Evolutionary conservation across 164 flowering plant species (phyloP), one percentile per base, ranked within the genome.

Genomic region (Kingdonia uniflora): DNA sequence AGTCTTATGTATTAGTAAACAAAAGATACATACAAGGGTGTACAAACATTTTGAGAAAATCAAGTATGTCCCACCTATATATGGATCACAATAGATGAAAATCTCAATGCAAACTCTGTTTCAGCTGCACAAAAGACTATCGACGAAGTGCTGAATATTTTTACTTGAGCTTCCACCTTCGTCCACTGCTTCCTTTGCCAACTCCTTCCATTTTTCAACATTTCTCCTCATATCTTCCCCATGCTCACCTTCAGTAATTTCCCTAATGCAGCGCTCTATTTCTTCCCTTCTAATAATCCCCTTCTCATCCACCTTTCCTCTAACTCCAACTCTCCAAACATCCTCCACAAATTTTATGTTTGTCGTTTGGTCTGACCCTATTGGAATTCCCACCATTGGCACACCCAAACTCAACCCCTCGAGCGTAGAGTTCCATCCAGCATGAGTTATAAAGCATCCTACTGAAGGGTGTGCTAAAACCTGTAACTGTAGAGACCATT

Each of bases 401-500:
- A 81, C 77, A 11, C 84, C 87, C 37, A 73, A 53, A 63, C 77
- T 64, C 59, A 81, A 42, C 11, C 77, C 78, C 62, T 81, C 87
- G 8, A 76, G 35, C 35, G 35, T 29, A 29, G 35, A 29, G 8
- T 29, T 29, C 35, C 35, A 29, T 29, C 35, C 35, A 38, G 0
- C 71, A 37, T 81, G 84, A 0, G 76, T 76, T 40, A 74, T 6
- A 23, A 81, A 81, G 51, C 87, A 81, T 2, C 84, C 84, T 0
- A 79, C 45, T 0, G 82, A 54, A 29, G 45, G 24, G 51, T 77
- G 76, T 0, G 73, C 67, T 42, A 79, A 49, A 4, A 79, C 76
- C 16, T 75, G 59, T 13, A 76, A 38, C 17, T 79, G 80, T 1
- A 65, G 41, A 42, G 78, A 61, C 87, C 87, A 81, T 8, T 25